Evolutionary conservation across 768 basidiomycete genomes (phyloP).

Genomic region (Lactarius evosmus): DNA sequence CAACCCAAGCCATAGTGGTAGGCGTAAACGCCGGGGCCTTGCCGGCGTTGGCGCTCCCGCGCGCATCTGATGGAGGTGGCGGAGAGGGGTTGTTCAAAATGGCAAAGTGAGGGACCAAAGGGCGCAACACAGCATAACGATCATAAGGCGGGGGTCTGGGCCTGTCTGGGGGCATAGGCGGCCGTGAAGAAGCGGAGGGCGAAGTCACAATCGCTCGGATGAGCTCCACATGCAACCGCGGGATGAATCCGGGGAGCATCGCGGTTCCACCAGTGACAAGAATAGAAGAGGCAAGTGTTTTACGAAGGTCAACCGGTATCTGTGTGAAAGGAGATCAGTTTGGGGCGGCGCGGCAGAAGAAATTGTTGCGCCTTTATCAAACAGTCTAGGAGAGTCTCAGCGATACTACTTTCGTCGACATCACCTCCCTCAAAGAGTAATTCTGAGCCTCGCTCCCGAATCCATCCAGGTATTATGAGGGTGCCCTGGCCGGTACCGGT

Average conservation of each 20-base stretch:
- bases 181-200: slow-evolving; percentile 34
- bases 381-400: slow-evolving; percentile 75
- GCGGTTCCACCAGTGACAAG: slow-evolving; percentile 86
- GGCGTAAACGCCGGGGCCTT: slow-evolving; percentile 87
- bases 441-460: slow-evolving; percentile 88
- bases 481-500: slow-evolving; percentile 73
- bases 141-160: slow-evolving; percentile 56
- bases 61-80: slow-evolving; percentile 43
- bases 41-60: slow-evolving; percentile 63
- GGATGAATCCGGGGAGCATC: slow-evolving; percentile 90
- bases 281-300: slow-evolving; percentile 78
- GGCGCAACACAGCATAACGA: slow-evolving; percentile 69
- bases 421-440: slow-evolving; percentile 88
- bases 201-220: slow-evolving; percentile 54
- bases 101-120: slow-evolving; percentile 67
- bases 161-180: slow-evolving; percentile 39
- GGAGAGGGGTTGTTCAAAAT: slow-evolving; percentile 84
- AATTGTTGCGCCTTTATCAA: slow-evolving; percentile 64
- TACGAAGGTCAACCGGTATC: slow-evolving; percentile 89
- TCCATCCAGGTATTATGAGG: slow-evolving; percentile 89
- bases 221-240: slow-evolving; percentile 79
- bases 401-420: slow-evolving; percentile 80
- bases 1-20: slow-evolving; percentile 84
- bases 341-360: background rate
- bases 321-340: slow-evolving; percentile 34